Evolutionary conservation across 176 grass and related monocot genomes (phyloP), one percentile per base, ranked within the genome.

Genomic region (Musa acuminata): DNA sequence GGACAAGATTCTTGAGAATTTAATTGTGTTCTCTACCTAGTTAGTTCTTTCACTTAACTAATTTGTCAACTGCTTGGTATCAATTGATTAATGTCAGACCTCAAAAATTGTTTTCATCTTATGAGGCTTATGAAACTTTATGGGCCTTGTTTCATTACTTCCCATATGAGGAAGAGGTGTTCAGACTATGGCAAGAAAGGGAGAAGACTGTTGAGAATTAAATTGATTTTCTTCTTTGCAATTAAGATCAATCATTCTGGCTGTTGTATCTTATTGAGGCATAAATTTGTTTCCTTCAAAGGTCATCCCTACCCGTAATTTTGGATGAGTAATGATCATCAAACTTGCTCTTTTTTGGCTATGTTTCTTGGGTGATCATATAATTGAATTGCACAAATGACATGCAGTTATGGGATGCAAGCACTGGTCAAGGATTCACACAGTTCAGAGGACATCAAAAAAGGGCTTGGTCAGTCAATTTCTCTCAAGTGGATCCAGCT

Each of bases 331-430:
- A 7, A 23, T 77, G 35, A 54, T 74, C 75, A n/a, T 83, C 81
- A 8, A 55, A 12, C 3, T 79, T 75, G 27, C 62, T 25, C 1
- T 82, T 80, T 81, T n/a, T 55, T 9, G 29, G 9, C 27, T 73
- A 19, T 89, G 64, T 60, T 16, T 74, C 22, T 75, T 59, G 13
- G 71, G 17, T 24, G 49, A 52, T 23, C 21, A 62, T 64, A 35
- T 76, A 51, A 49, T 83, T 85, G 60, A 50, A 69, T 65, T 49
- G 52, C 65, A 49, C 53, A 52, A 26, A 19, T 81, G 73, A n/a
- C 69, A 76, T 89, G 86, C 86, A 99, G 96, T 83, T 99, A 70
- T 99, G 96, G 96, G 96, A 99, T 87, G 91, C 88, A 80, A 99
- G 84, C 81, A 87, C 84, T 29, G 96, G 96, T 66, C 88, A 99